Evolutionary conservation across 805 yeast genomes (phyloP), one percentile per base, ranked within the genome.

Genomic region (Kazachstania viticola): DNA sequence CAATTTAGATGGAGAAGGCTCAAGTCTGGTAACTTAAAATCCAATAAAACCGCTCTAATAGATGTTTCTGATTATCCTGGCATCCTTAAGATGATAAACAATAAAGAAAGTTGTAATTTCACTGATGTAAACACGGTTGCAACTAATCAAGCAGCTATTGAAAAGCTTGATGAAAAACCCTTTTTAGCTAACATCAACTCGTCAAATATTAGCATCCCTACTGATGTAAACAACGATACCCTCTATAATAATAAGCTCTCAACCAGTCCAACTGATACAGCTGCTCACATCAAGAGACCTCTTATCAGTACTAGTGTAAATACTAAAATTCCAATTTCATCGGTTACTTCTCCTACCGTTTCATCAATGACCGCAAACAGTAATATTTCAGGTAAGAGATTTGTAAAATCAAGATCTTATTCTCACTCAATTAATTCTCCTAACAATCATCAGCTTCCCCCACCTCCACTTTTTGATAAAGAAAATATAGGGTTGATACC

Each of bases 1-100:
- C 93, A 81, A 58, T 81, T 81, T 50, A 70, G 94, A 44, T 83
- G 94, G 94, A 69, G 94, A 53, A 59, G 94, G 40, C 59, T 75
- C 29, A 70, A 61, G 39, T 60, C 65, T 1, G 68, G 68, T 1
- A 55, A 60, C 16, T 40, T 63, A 31, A 62, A 64, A 36, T 45
- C 51, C 13, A 51, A 49, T 29, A 50, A 45, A 26, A 48, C 55
- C 4, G 56, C 56, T 5, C 24, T 36, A 9, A 30, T 41, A 9
- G 51, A 48, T 30, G 44, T 44, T 17, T 40, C 44, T 6, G 37
- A 31, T 13, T 41, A 31, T 17, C 46, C 48, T 5, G 45, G 42
- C 13, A 37, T 36, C 7, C 30, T 38, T n/a, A 36, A 34, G 19
- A 37, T 36, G n/a, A 30, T 32, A 25, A 36, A 35, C 15, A 29